Percentiles rank a stretch among this genome's conserved stretches.
phyloP scores from a whole-genome alignment of 2,329 filamentous ascomycete species.

The Basipetospora chlamydospora region DNA sequence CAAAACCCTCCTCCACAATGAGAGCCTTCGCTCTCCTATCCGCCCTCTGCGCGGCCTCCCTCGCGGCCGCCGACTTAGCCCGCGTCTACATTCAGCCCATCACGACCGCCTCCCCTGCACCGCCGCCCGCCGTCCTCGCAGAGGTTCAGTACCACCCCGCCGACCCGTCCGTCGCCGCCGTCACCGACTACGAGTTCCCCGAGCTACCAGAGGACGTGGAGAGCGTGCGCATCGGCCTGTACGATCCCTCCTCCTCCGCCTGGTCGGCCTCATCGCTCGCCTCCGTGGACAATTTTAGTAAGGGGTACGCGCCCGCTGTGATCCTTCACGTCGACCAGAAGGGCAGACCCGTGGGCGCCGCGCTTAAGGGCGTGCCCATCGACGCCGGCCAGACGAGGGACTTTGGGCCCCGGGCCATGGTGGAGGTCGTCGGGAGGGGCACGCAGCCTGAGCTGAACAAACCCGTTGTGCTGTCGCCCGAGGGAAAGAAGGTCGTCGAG shows the following conservation, averaged over 20 bases:
- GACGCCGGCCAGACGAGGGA: conserved; percentile 51
- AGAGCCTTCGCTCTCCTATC: conserved; percentile 24
- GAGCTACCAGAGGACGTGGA: conserved; percentile 28
- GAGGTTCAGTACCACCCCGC: conserved; percentile 39
- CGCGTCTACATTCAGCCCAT: conserved; percentile 42
- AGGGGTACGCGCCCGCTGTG: conserved; percentile 45
- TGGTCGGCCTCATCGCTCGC: conserved; percentile 43
- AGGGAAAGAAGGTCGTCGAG: conserved; percentile 41
- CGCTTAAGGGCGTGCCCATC: conserved; percentile 39
- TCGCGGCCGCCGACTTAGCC: conserved; percentile 27
- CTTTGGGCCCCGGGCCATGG: conserved; percentile 44
- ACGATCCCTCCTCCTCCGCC: conserved; percentile 26
- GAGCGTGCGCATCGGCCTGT: conserved; percentile 45
- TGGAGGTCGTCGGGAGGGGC: conserved; percentile 32
- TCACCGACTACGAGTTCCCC: conserved; percentile 42
- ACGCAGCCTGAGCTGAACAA: conserved; percentile 46
- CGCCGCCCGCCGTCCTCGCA: conserved; percentile 32
- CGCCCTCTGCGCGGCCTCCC: conserved; percentile 25
- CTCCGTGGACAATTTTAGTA: conserved; percentile 41
- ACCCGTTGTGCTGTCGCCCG: conserved; percentile 45
- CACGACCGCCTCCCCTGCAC: conserved; percentile 13
- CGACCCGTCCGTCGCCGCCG: conserved; percentile 26
- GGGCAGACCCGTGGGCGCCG: conserved; percentile 33
- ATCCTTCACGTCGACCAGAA: conserved; percentile 29
- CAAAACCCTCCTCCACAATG: conserved; percentile 18